These are phyloP conservation scores for Capillidium rhysosporum DNA, from an alignment of 371 early-diverging fungal genomes.

Conservation along the genomic window DNA sequence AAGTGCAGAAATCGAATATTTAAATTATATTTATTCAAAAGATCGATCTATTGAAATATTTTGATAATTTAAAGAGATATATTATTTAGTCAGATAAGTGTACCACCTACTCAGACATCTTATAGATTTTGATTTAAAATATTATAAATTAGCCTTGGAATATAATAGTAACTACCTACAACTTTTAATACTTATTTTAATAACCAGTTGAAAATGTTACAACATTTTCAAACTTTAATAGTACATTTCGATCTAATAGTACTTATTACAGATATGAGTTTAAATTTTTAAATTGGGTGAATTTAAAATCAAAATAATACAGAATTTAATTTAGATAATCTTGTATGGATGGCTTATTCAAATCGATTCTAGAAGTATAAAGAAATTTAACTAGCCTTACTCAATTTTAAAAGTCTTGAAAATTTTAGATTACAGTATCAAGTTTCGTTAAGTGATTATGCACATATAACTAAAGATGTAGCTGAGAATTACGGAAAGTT, in stretches of 20 bases:
- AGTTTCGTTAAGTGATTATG: constrained; percentile 74
- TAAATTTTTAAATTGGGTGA: constrained; percentile 11
- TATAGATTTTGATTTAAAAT: constrained; percentile 61
- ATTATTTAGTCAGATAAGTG: constrained; percentile 82
- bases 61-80: constrained; percentile 14
- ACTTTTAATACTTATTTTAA: constrained; percentile 71
- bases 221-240: constrained; percentile 50
- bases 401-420: constrained; percentile 63
- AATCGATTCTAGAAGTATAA: constrained; percentile 80
- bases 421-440: constrained; percentile 38
- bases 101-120: constrained; percentile 70
- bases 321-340: constrained; percentile 67
- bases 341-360: constrained; percentile 76
- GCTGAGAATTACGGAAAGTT: constrained; percentile 56
- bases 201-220: constrained; percentile 57
- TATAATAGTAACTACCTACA: constrained; percentile 9
- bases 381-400: constrained; percentile 72
- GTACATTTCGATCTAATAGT: constrained; percentile 90
- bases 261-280: constrained; percentile 28
- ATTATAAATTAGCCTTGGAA: constrained; percentile 20
- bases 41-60: constrained; percentile 10
- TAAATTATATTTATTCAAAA: constrained; percentile 18
- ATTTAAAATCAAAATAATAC: constrained; percentile 34
- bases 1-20: constrained; percentile 81
- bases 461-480: constrained; percentile 75